Evolutionary conservation across 257 asterid genomes (phyloP).

Genomic region (Solanum lycopersicoides): DNA sequence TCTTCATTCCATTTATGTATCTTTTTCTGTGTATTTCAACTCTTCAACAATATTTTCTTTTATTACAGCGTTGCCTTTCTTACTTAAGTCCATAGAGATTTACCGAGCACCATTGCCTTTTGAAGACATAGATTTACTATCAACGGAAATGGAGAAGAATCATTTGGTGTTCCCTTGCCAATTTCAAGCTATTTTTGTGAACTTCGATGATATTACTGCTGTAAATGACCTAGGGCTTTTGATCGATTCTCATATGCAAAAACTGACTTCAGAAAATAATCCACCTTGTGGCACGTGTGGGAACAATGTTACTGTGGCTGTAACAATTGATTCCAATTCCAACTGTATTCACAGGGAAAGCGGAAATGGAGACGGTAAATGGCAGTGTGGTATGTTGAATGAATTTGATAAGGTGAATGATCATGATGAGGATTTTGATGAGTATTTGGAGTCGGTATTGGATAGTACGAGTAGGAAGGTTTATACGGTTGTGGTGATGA

Average conservation of each 20-base stretch:
- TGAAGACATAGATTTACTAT: constrained; percentile 61
- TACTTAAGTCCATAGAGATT: constrained; percentile 72
- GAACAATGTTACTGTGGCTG: constrained; percentile 36
- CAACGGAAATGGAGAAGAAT: constrained; percentile 50
- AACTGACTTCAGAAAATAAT: constrained; percentile 21
- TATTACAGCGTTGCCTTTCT: constrained; percentile 55
- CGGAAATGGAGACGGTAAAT: constrained; percentile 3
- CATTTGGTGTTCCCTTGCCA: constrained; percentile 57
- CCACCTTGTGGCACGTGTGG: constrained; percentile 57
- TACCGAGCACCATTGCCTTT: constrained; percentile 91
- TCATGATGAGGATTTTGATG: constrained; percentile 49
- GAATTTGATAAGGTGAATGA: constrained; percentile 18
- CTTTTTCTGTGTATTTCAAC: not conserved
- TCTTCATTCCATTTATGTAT: not conserved
- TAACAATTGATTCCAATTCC: constrained; percentile 40
- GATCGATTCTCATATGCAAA: constrained; percentile 37
- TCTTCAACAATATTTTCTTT: not conserved
- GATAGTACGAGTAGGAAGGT: constrained; percentile 30
- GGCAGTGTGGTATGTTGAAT: constrained; percentile 58
- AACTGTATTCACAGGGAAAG: constrained; percentile 24
- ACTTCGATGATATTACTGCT: constrained; percentile 10
- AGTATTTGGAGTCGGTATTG: constrained; percentile 36
- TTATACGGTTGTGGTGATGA: constrained; percentile 59
- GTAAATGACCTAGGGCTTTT: constrained; percentile 37
- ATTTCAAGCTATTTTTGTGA: constrained; percentile 57